A percentile compares a stretch with the other conserved stretches of the same genome.
phyloP scores from a whole-genome alignment of 225 moss, liverwort and hornwort species.

The Polytrichum formosum region DNA sequence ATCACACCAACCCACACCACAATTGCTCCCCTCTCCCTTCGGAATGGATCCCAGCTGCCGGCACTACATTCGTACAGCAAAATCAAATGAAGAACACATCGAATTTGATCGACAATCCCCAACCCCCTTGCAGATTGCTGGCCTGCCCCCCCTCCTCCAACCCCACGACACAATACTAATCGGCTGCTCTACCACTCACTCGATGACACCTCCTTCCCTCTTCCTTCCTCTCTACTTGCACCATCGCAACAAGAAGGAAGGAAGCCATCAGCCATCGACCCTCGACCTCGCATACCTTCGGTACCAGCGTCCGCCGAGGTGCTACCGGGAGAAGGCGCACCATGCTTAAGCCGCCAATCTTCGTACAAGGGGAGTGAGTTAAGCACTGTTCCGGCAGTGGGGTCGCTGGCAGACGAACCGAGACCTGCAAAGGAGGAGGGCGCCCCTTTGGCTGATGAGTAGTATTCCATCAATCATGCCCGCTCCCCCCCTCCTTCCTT shows the following conservation, averaged over 20 bases:
- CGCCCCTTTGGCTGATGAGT: slow-evolving; percentile 98
- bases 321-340: slow-evolving; percentile 66
- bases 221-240: too few species aligned
- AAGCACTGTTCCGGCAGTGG: slow-evolving; percentile 59
- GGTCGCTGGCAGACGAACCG: slow-evolving; percentile 55
- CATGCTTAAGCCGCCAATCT: slow-evolving; percentile 70
- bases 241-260: background rate
- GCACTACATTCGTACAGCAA: background rate
- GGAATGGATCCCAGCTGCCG: slow-evolving; percentile 1
- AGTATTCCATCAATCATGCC: slow-evolving; percentile 99
- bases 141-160: background rate
- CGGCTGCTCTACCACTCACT: too few species aligned
- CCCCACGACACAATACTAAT: background rate
- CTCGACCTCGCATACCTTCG: slow-evolving; percentile 41
- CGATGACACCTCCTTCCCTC: too few species aligned
- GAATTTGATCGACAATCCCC: background rate
- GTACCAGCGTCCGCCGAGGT: slow-evolving; percentile 49
- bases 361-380: slow-evolving; percentile 60
- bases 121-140: background rate
- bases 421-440: slow-evolving; percentile 94
- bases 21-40: background rate
- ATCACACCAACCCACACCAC: too few species aligned
- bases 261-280: background rate
- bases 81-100: background rate
- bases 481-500: slow-evolving; percentile 46